Conservation (phyloP, 148 eudicot genomes). For the Chenopodium formosanum region DNA sequence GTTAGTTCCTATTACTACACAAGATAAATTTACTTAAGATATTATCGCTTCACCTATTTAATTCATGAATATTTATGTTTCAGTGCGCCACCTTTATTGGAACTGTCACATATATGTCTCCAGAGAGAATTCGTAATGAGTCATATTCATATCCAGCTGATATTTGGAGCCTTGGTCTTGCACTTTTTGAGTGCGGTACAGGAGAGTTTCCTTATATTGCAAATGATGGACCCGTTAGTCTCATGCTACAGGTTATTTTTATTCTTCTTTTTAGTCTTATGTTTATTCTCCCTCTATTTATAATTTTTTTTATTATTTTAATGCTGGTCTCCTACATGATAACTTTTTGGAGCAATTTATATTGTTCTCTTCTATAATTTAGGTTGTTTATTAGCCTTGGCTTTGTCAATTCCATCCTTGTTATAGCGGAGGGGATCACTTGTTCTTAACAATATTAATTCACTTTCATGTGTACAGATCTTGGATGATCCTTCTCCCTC, state of each 20-base stretch:
- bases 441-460: not conserved
- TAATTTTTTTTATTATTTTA: not conserved
- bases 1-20: conserved; percentile 35
- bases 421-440: not conserved
- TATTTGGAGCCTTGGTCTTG: conserved; percentile 99
- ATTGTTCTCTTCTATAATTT: not conserved
- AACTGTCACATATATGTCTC: conserved; percentile 97
- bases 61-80: conserved; percentile 10
- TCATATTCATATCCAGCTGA: conserved; percentile 96
- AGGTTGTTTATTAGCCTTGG: too few species aligned
- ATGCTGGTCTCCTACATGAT: not conserved
- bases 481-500: conserved; percentile 96
- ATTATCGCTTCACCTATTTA: not conserved
- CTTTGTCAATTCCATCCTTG: not conserved
- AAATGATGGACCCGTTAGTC: conserved; percentile 89
- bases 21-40: not conserved
- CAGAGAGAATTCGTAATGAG: conserved; percentile 93
- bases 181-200: conserved; percentile 94
- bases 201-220: conserved; percentile 89
- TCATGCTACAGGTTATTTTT: conserved; percentile 78
- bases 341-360: not conserved
- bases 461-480: conserved; percentile 44
- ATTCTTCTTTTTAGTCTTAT: not conserved
- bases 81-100: conserved; percentile 99
- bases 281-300: not conserved